These are phyloP conservation scores for Neurospora sp. DNA, from an alignment of 495 filamentous ascomycete genomes.

Conservation along the genomic window DNA sequence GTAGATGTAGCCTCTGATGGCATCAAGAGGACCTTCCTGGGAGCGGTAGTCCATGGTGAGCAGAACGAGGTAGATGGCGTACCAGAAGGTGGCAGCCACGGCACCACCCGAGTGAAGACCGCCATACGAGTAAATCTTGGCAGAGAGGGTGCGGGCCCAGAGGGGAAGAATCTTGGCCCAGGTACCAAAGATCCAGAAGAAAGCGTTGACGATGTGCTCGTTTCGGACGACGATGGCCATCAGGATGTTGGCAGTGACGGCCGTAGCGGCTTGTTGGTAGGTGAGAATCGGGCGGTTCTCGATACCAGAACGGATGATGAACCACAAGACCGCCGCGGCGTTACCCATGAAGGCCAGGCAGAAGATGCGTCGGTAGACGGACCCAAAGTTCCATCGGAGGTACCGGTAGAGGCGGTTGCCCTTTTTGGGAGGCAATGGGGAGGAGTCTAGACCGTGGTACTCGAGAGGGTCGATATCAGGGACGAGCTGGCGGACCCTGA, in stretches of 20 bases:
- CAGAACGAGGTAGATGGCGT: conserved; percentile 38
- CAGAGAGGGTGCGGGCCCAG: conserved; percentile 50
- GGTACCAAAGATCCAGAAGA: conserved; percentile 50
- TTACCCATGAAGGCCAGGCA: conserved; percentile 23
- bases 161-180: conserved; percentile 52
- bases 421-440: conserved; percentile 20
- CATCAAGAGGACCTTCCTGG: conserved; percentile 15
- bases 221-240: conserved; percentile 53
- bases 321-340: conserved; percentile 12
- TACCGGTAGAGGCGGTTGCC: conserved; percentile 21
- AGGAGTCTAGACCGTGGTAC: conserved; percentile 6
- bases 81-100: conserved; percentile 60
- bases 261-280: conserved; percentile 21
- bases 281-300: conserved; percentile 7
- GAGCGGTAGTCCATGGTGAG: conserved; percentile 34
- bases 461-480: conserved; percentile 4
- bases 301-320: conserved; percentile 3
- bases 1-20: conserved; percentile 41
- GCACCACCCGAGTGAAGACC: conserved; percentile 68
- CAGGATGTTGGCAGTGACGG: conserved; percentile 38
- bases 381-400: conserved; percentile 26
- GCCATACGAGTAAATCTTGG: conserved; percentile 69
- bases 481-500: neutral
- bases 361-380: conserved; percentile 28
- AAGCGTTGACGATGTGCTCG: conserved; percentile 63